Evolutionary conservation across 139 green algal species (phyloP).

Genomic region (Chlorella vulgaris): DNA sequence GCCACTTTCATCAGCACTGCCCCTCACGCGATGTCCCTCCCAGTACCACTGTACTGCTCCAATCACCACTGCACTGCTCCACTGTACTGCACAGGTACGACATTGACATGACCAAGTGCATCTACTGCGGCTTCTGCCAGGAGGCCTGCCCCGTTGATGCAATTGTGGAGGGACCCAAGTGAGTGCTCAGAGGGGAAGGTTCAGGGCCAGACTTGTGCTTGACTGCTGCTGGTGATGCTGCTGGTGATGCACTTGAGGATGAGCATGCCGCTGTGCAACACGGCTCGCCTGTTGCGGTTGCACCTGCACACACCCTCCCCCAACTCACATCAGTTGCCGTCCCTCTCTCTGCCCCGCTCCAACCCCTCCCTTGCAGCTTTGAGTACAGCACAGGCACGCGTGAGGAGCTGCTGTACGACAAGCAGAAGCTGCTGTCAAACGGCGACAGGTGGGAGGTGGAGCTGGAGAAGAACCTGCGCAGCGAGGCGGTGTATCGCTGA

Average conservation of each 20-base stretch:
- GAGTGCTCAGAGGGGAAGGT: neutral
- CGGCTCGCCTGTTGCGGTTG: too few relatives aligned
- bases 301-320: too few relatives aligned
- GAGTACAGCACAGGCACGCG: constrained; percentile 97
- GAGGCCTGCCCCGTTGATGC: constrained; percentile 99
- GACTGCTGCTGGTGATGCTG: neutral
- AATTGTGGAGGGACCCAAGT: constrained; percentile 97
- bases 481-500: constrained; percentile 81
- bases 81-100: constrained; percentile 76
- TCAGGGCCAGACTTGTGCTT: neutral
- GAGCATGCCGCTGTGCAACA: too few relatives aligned
- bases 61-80: neutral
- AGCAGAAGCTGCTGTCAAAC: constrained; percentile 99
- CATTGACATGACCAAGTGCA: constrained; percentile 99
- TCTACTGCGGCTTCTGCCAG: constrained; percentile 91
- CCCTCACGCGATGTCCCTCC: too few relatives aligned
- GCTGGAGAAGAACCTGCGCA: constrained; percentile 91
- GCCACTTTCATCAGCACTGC: too few relatives aligned
- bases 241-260: too few relatives aligned
- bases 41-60: too few relatives aligned
- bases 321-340: too few relatives aligned
- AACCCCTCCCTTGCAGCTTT: too few relatives aligned
- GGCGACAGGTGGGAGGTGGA: constrained; percentile 98
- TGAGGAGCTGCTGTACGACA: constrained; percentile 99
- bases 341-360: too few relatives aligned